These are phyloP conservation scores for Thozetella sp. DNA, from an alignment of 495 filamentous ascomycete species.

Conservation along the genomic window DNA sequence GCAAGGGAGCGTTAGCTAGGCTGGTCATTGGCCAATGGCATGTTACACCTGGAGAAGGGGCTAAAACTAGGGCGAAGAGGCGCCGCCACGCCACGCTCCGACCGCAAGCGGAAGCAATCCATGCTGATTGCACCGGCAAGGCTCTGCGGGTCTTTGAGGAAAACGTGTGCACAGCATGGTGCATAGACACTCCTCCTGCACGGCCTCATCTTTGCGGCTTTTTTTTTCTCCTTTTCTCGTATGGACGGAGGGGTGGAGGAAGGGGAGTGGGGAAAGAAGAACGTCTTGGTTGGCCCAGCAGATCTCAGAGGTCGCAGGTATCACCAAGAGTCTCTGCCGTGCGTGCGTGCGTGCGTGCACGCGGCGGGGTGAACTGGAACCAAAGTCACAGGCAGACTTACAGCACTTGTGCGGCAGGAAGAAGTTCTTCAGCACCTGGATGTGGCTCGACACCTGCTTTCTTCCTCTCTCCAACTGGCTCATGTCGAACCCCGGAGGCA, in stretches of 20 bases:
- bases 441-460: constrained; percentile 95
- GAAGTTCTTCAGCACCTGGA: constrained; percentile 92
- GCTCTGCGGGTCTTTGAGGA: background rate
- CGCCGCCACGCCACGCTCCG: background rate
- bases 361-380: background rate
- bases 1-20: constrained; percentile 10
- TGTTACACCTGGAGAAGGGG: constrained; percentile 1
- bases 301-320: background rate
- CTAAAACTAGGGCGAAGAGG: constrained; percentile 9
- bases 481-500: constrained; percentile 29
- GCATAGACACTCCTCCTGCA: too few relatives aligned
- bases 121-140: background rate
- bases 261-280: background rate
- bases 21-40: constrained; percentile 1
- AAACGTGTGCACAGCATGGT: background rate
- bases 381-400: constrained; percentile 14
- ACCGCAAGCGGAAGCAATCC: background rate
- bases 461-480: constrained; percentile 52
- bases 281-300: constrained; percentile 3
- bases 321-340: too few relatives aligned
- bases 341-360: background rate
- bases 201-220: too few relatives aligned
- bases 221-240: too few relatives aligned
- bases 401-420: constrained; percentile 40
- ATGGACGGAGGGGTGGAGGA: too few relatives aligned